A percentile compares a stretch with the other conserved stretches of the same genome.
Evolutionary conservation across 1,284 basidiomycete species (phyloP).

Genomic region (Malassezia restricta): DNA sequence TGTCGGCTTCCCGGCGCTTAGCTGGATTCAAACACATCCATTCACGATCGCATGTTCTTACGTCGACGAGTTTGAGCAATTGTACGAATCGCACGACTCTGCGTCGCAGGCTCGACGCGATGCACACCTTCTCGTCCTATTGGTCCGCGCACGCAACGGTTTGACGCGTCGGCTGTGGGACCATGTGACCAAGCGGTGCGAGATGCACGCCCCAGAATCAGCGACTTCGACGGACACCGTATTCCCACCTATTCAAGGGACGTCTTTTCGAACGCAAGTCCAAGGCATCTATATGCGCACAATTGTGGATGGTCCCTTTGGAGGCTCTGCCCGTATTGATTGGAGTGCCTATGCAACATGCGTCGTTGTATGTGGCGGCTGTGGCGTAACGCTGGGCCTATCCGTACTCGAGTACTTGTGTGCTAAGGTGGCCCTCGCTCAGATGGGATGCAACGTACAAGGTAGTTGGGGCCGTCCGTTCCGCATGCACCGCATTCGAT

Average conservation of each 20-base stretch:
- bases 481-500: conserved; percentile 57
- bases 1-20: conserved; percentile 60
- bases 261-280: conserved; percentile 2
- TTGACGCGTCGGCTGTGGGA: conserved; percentile 68
- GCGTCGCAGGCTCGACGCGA: conserved; percentile 24
- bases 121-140: conserved; percentile 57
- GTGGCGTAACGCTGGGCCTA: conserved; percentile 65
- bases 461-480: conserved; percentile 47
- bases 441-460: conserved; percentile 37
- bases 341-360: conserved; percentile 58
- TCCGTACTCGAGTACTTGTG: conserved; percentile 62
- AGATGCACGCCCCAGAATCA: neutral
- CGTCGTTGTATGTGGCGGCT: conserved; percentile 64
- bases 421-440: conserved; percentile 51
- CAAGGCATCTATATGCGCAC: conserved; percentile 56
- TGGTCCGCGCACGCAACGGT: conserved; percentile 64
- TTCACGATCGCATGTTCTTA: conserved; percentile 57
- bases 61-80: conserved; percentile 10
- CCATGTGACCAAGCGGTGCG: conserved; percentile 24
- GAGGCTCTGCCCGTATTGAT: conserved; percentile 57
- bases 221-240: neutral
- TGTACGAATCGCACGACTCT: conserved; percentile 15
- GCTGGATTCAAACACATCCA: conserved; percentile 61
- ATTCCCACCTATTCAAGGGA: conserved; percentile 1
- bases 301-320: conserved; percentile 65